A percentile compares a stretch with the other conserved stretches of the same genome.
Conservation (phyloP, 805 yeast genomes). For the Ascoidea tarda region DNA sequence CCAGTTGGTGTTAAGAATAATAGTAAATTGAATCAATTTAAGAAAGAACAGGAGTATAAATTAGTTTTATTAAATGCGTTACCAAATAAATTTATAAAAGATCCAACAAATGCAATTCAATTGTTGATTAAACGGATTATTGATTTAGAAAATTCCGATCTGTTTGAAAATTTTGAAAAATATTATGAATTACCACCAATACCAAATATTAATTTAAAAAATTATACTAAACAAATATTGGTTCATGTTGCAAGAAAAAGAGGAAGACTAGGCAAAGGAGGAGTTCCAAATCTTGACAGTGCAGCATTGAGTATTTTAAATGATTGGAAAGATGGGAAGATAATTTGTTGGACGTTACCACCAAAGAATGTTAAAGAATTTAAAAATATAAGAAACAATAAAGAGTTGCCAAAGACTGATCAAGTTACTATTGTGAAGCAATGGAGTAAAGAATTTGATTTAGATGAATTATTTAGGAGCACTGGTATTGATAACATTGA, state of each 20-base stretch:
- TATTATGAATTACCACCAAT: constrained; percentile 73
- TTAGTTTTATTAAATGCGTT: constrained; percentile 77
- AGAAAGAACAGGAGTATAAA: constrained; percentile 70
- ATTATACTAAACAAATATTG: constrained; percentile 72
- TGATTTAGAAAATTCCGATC: constrained; percentile 59
- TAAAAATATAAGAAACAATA: constrained; percentile 12
- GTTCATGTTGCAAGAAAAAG: constrained; percentile 87
- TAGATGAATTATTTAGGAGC: constrained; percentile 59
- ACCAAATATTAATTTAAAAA: constrained; percentile 53
- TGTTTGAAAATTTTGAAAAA: constrained; percentile 42
- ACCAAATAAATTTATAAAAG: constrained; percentile 74
- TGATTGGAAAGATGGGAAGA: constrained; percentile 97
- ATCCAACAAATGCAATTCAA: constrained; percentile 73
- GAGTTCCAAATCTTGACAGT: constrained; percentile 76
- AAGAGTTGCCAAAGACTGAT: constrained; percentile 20
- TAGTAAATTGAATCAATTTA: constrained; percentile 36
- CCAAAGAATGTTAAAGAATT: constrained; percentile 26
- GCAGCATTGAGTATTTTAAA: constrained; percentile 74
- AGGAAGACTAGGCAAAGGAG: constrained; percentile 88
- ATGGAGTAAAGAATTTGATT: constrained; percentile 92
- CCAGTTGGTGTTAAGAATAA: constrained; percentile 8
- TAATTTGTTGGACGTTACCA: constrained; percentile 83
- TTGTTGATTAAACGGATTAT: constrained; percentile 64
- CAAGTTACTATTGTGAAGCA: constrained; percentile 69
- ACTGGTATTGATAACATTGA: constrained; percentile 19